Evolutionary conservation across 2,329 filamentous ascomycete species (phyloP).

Genomic region (Stagonosporopsis rhizophila): DNA sequence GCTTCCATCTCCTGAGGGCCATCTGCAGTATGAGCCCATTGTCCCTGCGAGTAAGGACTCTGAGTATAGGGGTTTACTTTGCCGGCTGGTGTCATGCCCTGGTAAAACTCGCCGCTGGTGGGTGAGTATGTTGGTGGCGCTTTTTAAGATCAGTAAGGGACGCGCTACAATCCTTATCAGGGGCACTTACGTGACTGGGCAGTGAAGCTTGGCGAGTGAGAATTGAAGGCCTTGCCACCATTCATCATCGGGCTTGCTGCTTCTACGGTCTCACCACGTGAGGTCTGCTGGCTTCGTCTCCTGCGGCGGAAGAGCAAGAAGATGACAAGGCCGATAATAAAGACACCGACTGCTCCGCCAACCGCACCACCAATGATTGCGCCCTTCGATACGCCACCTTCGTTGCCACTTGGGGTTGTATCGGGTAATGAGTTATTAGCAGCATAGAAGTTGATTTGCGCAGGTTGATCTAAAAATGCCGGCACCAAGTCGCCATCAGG

Average conservation of each 20-base stretch:
- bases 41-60: slow-evolving; percentile 17
- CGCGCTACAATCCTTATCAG: neutral
- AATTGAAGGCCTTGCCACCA: slow-evolving; percentile 17
- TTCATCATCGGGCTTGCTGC: slow-evolving; percentile 24
- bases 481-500: neutral
- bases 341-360: slow-evolving; percentile 33
- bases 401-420: slow-evolving; percentile 4
- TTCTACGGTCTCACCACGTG: neutral
- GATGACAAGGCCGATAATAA: slow-evolving; percentile 32
- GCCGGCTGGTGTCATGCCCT: slow-evolving; percentile 9
- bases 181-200: slow-evolving; percentile 33
- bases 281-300: slow-evolving; percentile 13
- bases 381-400: slow-evolving; percentile 21
- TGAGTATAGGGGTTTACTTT: slow-evolving; percentile 22
- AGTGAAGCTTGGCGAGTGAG: slow-evolving; percentile 18
- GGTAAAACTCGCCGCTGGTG: slow-evolving; percentile 28
- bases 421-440: neutral
- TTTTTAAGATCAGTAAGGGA: slow-evolving; percentile 6
- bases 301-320: slow-evolving; percentile 34
- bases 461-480: slow-evolving; percentile 31
- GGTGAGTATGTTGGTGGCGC: slow-evolving; percentile 37
- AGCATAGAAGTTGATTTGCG: slow-evolving; percentile 28
- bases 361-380: slow-evolving; percentile 40
- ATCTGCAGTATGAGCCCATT: slow-evolving; percentile 24
- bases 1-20: slow-evolving; percentile 32